These are phyloP conservation scores for Hericium coralloides DNA, from an alignment of 768 basidiomycete species.

Conservation along the genomic window DNA sequence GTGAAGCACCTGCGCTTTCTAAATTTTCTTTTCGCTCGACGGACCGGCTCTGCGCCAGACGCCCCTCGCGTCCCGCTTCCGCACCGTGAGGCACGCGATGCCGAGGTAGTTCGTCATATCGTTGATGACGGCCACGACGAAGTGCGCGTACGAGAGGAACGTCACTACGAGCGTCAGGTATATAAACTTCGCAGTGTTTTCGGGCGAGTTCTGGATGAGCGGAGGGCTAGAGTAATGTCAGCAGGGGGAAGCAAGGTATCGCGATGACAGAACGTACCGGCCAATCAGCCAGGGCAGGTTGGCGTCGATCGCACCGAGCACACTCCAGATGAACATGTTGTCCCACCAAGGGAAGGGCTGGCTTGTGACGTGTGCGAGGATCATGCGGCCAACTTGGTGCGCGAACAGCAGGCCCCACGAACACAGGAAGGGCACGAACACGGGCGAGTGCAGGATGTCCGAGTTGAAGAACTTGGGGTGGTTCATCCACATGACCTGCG, in stretches of 20 bases:
- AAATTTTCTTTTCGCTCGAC: constrained; percentile 12
- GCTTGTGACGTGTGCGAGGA: constrained; percentile 86
- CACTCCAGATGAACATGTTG: constrained; percentile 77
- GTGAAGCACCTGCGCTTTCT: neutral
- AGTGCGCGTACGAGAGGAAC: constrained; percentile 61
- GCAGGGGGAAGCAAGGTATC: neutral
- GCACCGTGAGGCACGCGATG: constrained; percentile 90
- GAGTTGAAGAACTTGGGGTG: constrained; percentile 53
- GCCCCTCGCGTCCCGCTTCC: constrained; percentile 69
- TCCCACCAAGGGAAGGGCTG: constrained; percentile 82
- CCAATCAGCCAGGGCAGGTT: constrained; percentile 63
- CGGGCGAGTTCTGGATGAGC: constrained; percentile 61
- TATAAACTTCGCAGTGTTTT: constrained; percentile 62
- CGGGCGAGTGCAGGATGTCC: constrained; percentile 63
- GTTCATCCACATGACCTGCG: constrained; percentile 78
- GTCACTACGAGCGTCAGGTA: constrained; percentile 62
- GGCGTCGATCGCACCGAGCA: constrained; percentile 73
- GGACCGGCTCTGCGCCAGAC: constrained; percentile 39
- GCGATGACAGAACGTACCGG: constrained; percentile 35
- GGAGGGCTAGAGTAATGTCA: constrained; percentile 36
- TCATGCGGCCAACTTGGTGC: constrained; percentile 87
- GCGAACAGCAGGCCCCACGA: constrained; percentile 92
- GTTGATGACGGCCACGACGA: constrained; percentile 72
- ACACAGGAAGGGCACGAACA: constrained; percentile 81
- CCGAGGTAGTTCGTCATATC: constrained; percentile 90